Base-by-base conservation (phyloP, 371 early-diverging fungal genomes). In the Mortierella sp. region DNA sequence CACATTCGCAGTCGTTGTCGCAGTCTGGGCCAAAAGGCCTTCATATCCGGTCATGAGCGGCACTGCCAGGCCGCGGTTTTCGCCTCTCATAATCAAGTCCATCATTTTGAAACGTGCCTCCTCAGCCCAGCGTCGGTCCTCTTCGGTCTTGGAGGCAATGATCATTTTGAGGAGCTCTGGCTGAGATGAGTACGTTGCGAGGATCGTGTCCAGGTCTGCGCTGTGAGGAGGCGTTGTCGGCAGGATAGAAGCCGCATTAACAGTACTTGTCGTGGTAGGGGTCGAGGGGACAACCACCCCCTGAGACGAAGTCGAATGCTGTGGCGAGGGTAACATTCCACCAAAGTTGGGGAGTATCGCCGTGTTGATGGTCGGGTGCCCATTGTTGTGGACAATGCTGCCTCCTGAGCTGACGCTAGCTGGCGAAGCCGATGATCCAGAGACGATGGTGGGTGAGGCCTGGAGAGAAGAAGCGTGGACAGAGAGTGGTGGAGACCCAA, bases 161-260 rank as follows among this genome's bases (percentile, higher is more conserved):
- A 89, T 89, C 46, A 89, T 56, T 57, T 87, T 87, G 8, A 89
- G 63, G 4, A 89, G 79, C 34, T 89, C 89, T n/a, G 89, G 89
- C 56, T 87, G 84, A 34, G 82, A 70, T 53, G 81, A 63, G 49
- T 85, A 89, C 42, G 85, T 85, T 7, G 85, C 80, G 23, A 89
- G 72, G 28, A 89, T 73, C 14, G 87, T 83, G 55, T 87, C 87
- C 30, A 89, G 80, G 64, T 87, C 88, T 6, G 70, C 64, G 6
- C 51, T 64, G 28, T 73, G 75, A 39, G 62, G 75, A 14, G 75
- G 63, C 21, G 65, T 49, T 2, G 60, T 60, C 0, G 72, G 58
- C 14, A 66, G 61, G 42, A 57, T 17, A 3, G 51, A 39, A 11
- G 39, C 30, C 2, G 51, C 11, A 14, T 4, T 4, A 4, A 34